These are phyloP conservation scores for Monosporascus sp. DNA, from an alignment of 2,329 filamentous ascomycete species.

Conservation along the genomic window DNA sequence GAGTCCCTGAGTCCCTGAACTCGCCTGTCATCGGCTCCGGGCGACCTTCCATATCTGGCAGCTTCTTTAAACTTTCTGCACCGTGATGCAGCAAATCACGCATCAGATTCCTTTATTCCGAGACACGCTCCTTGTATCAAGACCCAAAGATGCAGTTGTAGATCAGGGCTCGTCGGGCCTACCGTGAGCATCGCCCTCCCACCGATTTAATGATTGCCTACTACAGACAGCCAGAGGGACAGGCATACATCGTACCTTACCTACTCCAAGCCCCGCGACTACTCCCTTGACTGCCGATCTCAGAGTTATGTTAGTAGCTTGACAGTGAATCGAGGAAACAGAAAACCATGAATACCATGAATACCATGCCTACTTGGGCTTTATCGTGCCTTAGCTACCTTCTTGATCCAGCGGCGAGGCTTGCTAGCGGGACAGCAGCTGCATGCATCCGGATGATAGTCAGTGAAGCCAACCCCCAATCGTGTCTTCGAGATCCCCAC, in stretches of 20 bases:
- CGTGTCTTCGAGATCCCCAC: background rate
- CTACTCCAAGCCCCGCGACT: too few relatives aligned
- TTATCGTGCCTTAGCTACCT: background rate
- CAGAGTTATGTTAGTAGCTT: too few relatives aligned
- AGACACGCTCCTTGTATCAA: too few relatives aligned
- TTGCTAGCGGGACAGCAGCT: background rate
- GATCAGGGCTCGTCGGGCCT: too few relatives aligned
- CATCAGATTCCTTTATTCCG: too few relatives aligned
- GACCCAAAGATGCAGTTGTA: too few relatives aligned
- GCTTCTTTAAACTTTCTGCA: background rate
- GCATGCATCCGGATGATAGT: background rate
- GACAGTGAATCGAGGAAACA: too few relatives aligned
- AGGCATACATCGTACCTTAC: too few relatives aligned
- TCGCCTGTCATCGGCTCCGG: background rate
- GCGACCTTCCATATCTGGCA: background rate
- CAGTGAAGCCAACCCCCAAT: background rate
- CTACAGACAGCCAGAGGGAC: too few relatives aligned
- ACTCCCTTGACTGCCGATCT: too few relatives aligned
- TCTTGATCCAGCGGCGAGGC: background rate
- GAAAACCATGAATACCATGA: background rate
- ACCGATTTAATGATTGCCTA: too few relatives aligned
- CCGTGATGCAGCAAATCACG: background rate
- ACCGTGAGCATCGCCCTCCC: too few relatives aligned
- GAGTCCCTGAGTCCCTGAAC: background rate
- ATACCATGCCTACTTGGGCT: background rate